phyloP scores from a whole-genome alignment of 129 eudicot genomes.

The Artemisia tridentata region DNA sequence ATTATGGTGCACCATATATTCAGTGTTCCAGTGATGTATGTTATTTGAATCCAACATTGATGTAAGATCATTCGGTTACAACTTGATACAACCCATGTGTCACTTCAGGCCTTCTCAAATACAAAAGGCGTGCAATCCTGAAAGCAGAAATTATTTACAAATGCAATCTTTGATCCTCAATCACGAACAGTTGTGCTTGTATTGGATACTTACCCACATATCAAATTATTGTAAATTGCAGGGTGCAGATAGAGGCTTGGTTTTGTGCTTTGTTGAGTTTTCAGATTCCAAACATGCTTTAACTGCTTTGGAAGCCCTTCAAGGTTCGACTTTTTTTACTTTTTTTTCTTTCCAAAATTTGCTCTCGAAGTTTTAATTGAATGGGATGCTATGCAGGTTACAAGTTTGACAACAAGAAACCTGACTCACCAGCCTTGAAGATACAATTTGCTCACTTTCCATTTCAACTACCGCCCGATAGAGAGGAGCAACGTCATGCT shows the following conservation, averaged over 20 bases:
- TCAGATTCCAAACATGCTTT: slow-evolving; percentile 73
- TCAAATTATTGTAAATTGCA: slow-evolving; percentile 34
- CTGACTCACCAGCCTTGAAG: slow-evolving; percentile 58
- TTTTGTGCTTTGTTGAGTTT: slow-evolving; percentile 92
- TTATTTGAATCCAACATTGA: neutral
- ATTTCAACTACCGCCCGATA: slow-evolving; percentile 64
- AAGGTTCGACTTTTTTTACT: slow-evolving; percentile 43
- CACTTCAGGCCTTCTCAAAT: neutral
- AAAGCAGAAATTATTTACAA: neutral
- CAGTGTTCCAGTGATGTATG: neutral
- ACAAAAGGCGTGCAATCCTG: no score
- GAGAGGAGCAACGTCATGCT: slow-evolving; percentile 24
- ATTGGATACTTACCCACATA: slow-evolving; percentile 7
- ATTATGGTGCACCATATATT: neutral
- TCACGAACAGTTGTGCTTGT: neutral
- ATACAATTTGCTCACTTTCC: slow-evolving; percentile 92
- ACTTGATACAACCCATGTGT: slow-evolving; percentile 2
- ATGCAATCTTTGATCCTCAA: neutral
- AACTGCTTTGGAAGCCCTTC: slow-evolving; percentile 91
- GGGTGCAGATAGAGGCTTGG: slow-evolving; percentile 79
- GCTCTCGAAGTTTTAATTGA: neutral
- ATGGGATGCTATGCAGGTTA: slow-evolving; percentile 53
- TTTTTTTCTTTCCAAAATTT: neutral
- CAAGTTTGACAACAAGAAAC: slow-evolving; percentile 87
- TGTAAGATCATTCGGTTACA: neutral